phyloP scores from a whole-genome alignment of 129 eudicot species.

The Sambucus nigra region DNA sequence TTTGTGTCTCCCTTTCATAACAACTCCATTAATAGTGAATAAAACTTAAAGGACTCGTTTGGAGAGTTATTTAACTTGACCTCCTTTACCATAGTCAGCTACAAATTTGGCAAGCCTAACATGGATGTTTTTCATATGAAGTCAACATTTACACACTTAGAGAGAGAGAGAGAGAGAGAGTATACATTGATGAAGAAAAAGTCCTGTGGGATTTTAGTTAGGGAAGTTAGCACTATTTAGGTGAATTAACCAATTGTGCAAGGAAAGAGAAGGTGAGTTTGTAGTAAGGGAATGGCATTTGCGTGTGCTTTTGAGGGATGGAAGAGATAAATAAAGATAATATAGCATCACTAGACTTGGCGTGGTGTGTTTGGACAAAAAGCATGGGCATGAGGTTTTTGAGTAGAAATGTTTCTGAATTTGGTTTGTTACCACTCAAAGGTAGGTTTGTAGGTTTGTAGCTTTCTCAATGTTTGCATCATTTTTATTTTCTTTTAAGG shows the following conservation, averaged over 20 bases:
- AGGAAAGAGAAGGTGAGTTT: conserved; percentile 6
- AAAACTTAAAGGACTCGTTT: background rate
- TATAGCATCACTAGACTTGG: background rate
- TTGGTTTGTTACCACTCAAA: too few species aligned
- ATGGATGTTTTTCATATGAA: background rate
- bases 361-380: background rate
- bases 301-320: too few species aligned
- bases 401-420: too few species aligned
- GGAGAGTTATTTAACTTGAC: background rate
- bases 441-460: too few species aligned
- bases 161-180: background rate
- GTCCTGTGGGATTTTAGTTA: too few species aligned
- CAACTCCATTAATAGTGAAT: too few species aligned
- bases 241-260: background rate
- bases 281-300: background rate
- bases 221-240: background rate
- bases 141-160: background rate
- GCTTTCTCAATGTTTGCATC: too few species aligned
- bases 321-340: too few species aligned
- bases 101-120: background rate
- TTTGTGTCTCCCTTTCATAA: too few species aligned
- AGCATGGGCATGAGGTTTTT: background rate
- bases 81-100: background rate
- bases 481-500: too few species aligned
- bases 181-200: too few species aligned